Base-by-base conservation (phyloP, 495 filamentous ascomycete species). In the Penicillium coffeae region DNA sequence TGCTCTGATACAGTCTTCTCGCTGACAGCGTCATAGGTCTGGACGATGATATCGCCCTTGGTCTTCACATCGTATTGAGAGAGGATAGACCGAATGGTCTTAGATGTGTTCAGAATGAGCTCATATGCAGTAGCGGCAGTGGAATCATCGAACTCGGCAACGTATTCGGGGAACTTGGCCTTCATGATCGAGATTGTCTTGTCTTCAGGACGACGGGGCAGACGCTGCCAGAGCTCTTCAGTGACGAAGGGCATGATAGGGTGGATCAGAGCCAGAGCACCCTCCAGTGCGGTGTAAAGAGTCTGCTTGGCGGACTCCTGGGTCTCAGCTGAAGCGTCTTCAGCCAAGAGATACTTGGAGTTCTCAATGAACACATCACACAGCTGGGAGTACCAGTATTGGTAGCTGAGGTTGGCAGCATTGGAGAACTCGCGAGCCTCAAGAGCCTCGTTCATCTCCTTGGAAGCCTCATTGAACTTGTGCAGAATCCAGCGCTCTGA, bases 401-500 rank as follows among this genome's bases (percentile, higher is more conserved):
- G 72, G 70, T 92, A 87, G 16, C 74, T 69, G 38, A 78, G 70
- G 42, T 78, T 73, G 12, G 88, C 85, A 25, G 79, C 70, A 44
- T 68, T 69, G 21, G 78, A 80, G 74, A 94, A 94, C 46, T 92
- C 85, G 21, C 89, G 79, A 32, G 76, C 69, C 47, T 82, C 80
- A 7, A 95, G 71, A 12, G 78, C 72, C 47, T 82, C 73, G 66
- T 91, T 89, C 51, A 90, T 79, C 32, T 83, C 82, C 68, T 85
- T 85, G n/a, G 83, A 75, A 14, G 88, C 84, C 18, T 50, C 59
- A 58, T 86, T 89, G 70, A 90, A 75, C 65, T 89, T 87, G 71
- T 90, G 83, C 49, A 95, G 64, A 48, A 95, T 91, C 89, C 89
- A 95, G 42, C 82, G 77, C 69, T 95, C 89, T 2, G 88, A 78